Evolutionary conservation across 106 monocot genomes (phyloP).

Genomic region (Platanthera zijinensis): DNA sequence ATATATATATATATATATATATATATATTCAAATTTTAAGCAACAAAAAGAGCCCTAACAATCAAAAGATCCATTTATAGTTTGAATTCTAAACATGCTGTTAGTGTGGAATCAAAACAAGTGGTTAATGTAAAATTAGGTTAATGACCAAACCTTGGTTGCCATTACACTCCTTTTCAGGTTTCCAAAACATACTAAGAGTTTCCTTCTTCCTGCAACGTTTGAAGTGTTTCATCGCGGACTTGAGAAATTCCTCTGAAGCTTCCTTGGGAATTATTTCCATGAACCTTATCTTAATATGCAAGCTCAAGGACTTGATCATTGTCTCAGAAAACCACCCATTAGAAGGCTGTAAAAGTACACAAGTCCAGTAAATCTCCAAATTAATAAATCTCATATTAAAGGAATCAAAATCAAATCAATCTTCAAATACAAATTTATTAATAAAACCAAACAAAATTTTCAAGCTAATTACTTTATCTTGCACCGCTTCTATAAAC

Average conservation of each 20-base stretch:
- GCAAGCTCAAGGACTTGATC: slow-evolving; percentile 32
- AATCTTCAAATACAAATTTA: background rate
- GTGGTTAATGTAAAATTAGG: background rate
- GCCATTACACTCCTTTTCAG: slow-evolving; percentile 11
- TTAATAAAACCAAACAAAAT: background rate
- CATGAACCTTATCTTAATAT: slow-evolving; percentile 46
- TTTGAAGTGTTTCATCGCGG: slow-evolving; percentile 26
- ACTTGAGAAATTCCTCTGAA: slow-evolving; percentile 26
- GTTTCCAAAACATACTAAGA: slow-evolving; percentile 19
- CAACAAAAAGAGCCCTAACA: background rate
- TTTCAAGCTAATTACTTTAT: background rate
- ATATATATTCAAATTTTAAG: no score
- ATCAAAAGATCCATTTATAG: background rate
- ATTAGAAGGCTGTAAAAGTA: slow-evolving; percentile 27
- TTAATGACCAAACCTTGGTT: slow-evolving; percentile 18
- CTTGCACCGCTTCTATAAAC: no score
- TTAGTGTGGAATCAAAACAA: background rate
- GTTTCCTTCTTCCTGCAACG: slow-evolving; percentile 41
- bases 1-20: no score
- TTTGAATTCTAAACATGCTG: background rate
- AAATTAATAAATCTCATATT: slow-evolving; percentile 1
- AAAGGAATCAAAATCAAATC: background rate
- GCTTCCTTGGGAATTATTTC: slow-evolving; percentile 25
- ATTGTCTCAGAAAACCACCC: slow-evolving; percentile 52
- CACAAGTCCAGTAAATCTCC: background rate